Evolutionary conservation across 176 grass and related monocot species (phyloP).

Genomic region (Zea luxurians): DNA sequence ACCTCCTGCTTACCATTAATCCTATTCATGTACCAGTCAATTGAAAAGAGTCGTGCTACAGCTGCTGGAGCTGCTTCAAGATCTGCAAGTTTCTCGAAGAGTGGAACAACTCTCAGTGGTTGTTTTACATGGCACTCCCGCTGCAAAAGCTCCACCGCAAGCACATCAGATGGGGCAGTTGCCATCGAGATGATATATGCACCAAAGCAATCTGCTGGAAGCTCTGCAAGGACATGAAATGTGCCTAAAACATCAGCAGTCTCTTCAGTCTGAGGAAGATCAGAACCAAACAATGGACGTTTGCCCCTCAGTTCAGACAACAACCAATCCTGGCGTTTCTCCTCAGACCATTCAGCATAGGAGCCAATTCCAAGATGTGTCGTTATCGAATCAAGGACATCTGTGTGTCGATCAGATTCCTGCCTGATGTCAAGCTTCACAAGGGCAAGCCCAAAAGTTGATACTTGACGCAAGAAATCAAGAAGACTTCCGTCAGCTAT

Average conservation of each 20-base stretch:
- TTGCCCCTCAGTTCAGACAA: slow-evolving; percentile 82
- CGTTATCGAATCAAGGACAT: slow-evolving; percentile 91
- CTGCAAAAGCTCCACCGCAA: slow-evolving; percentile 89
- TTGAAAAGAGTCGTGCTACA: slow-evolving; percentile 80
- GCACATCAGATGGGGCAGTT: slow-evolving; percentile 94
- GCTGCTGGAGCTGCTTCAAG: slow-evolving; percentile 87
- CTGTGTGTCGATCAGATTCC: slow-evolving; percentile 97
- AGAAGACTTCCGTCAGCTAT: slow-evolving; percentile 97
- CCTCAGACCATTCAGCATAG: slow-evolving; percentile 89
- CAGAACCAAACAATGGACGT: slow-evolving; percentile 84
- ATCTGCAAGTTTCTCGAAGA: slow-evolving; percentile 98
- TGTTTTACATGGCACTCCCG: slow-evolving; percentile 78
- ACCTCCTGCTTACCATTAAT: slow-evolving; percentile 97
- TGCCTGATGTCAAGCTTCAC: slow-evolving; percentile 98
- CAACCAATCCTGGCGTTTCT: slow-evolving; percentile 94
- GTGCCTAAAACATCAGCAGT: slow-evolving; percentile 79
- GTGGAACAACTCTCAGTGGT: slow-evolving; percentile 84
- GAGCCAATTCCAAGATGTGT: slow-evolving; percentile 87
- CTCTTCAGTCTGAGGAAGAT: slow-evolving; percentile 90
- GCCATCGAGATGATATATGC: slow-evolving; percentile 98
- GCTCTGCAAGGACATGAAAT: slow-evolving; percentile 82
- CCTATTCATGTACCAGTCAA: slow-evolving; percentile 93
- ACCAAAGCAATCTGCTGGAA: slow-evolving; percentile 88
- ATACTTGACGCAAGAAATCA: slow-evolving; percentile 97
- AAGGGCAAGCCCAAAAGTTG: slow-evolving; percentile 91